phyloP scores from a whole-genome alignment of 2,329 filamentous ascomycete genomes.

The Diplocarpon rosae region DNA sequence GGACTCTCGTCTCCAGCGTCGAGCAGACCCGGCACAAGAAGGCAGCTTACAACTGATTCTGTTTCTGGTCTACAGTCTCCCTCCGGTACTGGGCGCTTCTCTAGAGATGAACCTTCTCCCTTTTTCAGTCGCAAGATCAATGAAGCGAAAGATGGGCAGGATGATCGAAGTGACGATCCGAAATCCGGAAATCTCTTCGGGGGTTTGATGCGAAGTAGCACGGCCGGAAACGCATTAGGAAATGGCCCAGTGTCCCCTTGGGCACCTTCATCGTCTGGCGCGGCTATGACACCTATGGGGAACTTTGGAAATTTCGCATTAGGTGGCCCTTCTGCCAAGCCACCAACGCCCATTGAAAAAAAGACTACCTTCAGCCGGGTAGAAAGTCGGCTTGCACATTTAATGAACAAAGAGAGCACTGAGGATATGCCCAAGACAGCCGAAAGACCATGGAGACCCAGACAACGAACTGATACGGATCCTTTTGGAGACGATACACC shows the following conservation, averaged over 20 bases:
- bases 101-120: conserved; percentile 49
- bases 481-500: conserved; percentile 58
- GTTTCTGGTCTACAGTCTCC: conserved; percentile 46
- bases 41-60: conserved; percentile 64
- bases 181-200: conserved; percentile 32
- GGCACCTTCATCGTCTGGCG: conserved; percentile 37
- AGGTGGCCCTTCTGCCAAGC: conserved; percentile 37
- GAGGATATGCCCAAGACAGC: conserved; percentile 50
- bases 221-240: conserved; percentile 34
- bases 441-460: conserved; percentile 47
- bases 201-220: conserved; percentile 43
- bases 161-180: conserved; percentile 41
- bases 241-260: conserved; percentile 38
- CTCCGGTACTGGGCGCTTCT: conserved; percentile 44
- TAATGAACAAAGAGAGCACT: conserved; percentile 66
- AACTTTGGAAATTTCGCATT: conserved; percentile 88
- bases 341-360: conserved; percentile 56
- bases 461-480: conserved; percentile 61
- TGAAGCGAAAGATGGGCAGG: conserved; percentile 41
- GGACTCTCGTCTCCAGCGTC: conserved; percentile 63
- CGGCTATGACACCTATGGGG: conserved; percentile 63
- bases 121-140: conserved; percentile 45
- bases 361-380: conserved; percentile 56
- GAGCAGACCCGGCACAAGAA: conserved; percentile 62
- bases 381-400: conserved; percentile 75